Base-by-base conservation (phyloP, 805 yeast genomes). In the Candida manassasensis region DNA sequence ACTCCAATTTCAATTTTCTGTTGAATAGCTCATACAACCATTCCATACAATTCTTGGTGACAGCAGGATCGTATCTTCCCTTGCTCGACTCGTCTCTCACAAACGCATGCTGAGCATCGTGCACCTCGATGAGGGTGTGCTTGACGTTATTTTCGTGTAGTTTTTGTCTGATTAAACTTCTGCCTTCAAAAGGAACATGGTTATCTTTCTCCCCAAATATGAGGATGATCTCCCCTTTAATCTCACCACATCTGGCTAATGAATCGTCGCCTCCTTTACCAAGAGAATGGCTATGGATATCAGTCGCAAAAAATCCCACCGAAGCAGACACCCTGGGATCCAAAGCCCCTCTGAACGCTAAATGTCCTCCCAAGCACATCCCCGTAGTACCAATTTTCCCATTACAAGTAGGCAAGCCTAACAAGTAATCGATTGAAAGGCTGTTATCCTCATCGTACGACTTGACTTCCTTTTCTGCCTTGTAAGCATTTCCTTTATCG, bases 361-460 rank as follows among this genome's bases (percentile, higher is more conserved):
- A 63, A 53, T 84, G 93, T 1, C 93, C 94, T 14, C 93, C 93
- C 24, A 84, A 71, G 55, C 94, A 84, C 93, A 84, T 84, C 13
- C 93, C 94, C 3, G 90, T 82, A 29, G 88, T 81, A 24, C 93
- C 93, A 45, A 82, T 73, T 39, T 70, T 74, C 27, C 89, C 89
- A 43, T 73, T 78, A 53, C 83, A 83, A 8, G 86, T 81, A 1
- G 69, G 62, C 43, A 84, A 64, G 2, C 71, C 47, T 32, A 57
- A 56, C 38, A 84, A 65, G 50, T 81, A 77, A 50, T 82, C 86
- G 48, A 83, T 69, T 12, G 84, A 69, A 37, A 82, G 57, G 34
- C 58, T 68, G 50, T 72, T 77, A 56, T 84, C 94, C 50, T 83
- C 90, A 49, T 84, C 93, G 52, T 84, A 84, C 3, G 87, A 79